These are phyloP conservation scores for Calendula officinalis DNA, from an alignment of 129 eudicot species.

Conservation along the genomic window DNA sequence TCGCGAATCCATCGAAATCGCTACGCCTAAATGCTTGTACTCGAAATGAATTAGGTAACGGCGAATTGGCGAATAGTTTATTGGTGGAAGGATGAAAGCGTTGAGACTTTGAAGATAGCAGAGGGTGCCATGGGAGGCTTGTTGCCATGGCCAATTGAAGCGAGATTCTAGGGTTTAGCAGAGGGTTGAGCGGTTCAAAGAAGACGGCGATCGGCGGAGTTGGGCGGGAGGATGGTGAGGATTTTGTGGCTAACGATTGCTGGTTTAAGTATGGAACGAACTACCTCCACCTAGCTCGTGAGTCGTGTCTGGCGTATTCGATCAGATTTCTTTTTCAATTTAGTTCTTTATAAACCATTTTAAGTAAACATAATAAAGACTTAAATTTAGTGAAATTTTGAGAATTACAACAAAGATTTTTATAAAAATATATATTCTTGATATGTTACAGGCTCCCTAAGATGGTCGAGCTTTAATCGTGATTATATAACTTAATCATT, in stretches of 20 bases:
- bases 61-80: slow-evolving; percentile 18
- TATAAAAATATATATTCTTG: no score
- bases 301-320: neutral
- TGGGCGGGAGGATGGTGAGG: slow-evolving; percentile 10
- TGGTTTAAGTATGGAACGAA: neutral
- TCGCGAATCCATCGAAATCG: slow-evolving; percentile 67
- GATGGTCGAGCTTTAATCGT: no score
- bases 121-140: slow-evolving; percentile 67
- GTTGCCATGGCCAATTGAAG: slow-evolving; percentile 43
- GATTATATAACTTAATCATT: no score
- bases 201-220: slow-evolving; percentile 11
- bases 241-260: slow-evolving; percentile 37
- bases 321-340: neutral
- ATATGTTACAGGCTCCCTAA: no score
- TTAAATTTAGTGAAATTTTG: no score
- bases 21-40: slow-evolving; percentile 64
- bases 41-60: slow-evolving; percentile 14
- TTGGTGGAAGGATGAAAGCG: slow-evolving; percentile 30
- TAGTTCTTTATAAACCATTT: no score
- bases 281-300: slow-evolving; percentile 6
- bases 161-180: neutral
- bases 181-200: slow-evolving; percentile 3
- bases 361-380: no score
- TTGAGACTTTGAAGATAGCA: slow-evolving; percentile 32
- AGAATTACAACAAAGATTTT: no score